phyloP scores from a whole-genome alignment of 768 basidiomycete genomes.

The Agrocybe chaxingu region DNA sequence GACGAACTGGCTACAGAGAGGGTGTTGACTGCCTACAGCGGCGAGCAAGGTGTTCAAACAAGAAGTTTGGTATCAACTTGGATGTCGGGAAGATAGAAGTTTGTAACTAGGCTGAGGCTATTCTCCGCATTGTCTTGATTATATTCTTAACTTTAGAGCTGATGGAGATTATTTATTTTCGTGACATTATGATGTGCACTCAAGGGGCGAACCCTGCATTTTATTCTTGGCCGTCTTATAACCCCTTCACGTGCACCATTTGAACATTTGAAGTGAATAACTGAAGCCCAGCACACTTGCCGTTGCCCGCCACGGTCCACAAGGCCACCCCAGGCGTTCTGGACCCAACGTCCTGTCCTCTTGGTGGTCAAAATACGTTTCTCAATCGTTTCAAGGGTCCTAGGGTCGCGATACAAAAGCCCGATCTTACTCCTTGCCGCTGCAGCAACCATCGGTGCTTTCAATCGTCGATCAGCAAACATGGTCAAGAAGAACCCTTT shows the following conservation, averaged over 20 bases:
- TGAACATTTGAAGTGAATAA: too few relatives aligned
- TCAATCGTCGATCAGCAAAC: conserved; percentile 4
- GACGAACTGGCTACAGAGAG: conserved; percentile 75
- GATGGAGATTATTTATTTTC: neutral
- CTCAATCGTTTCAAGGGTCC: conserved; percentile 7
- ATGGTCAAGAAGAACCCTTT: conserved; percentile 26
- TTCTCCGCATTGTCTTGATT: neutral
- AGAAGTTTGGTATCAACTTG: conserved; percentile 43
- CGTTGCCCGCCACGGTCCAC: too few relatives aligned
- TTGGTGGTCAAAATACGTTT: conserved; percentile 11
- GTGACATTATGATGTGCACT: too few relatives aligned
- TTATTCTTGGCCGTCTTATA: too few relatives aligned
- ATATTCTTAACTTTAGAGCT: neutral
- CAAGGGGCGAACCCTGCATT: too few relatives aligned
- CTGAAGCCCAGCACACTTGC: too few relatives aligned
- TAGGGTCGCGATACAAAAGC: conserved; percentile 9
- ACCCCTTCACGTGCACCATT: too few relatives aligned
- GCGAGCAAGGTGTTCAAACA: conserved; percentile 37
- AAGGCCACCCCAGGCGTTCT: neutral
- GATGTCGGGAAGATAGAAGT: conserved; percentile 29
- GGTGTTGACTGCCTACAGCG: conserved; percentile 60
- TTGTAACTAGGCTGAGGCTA: neutral
- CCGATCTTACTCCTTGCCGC: conserved; percentile 1
- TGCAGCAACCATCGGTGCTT: conserved; percentile 7
- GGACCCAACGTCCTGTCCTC: neutral